Evolutionary conservation across 345 rosid genomes (phyloP).

Genomic region (Eucalyptus albens): DNA sequence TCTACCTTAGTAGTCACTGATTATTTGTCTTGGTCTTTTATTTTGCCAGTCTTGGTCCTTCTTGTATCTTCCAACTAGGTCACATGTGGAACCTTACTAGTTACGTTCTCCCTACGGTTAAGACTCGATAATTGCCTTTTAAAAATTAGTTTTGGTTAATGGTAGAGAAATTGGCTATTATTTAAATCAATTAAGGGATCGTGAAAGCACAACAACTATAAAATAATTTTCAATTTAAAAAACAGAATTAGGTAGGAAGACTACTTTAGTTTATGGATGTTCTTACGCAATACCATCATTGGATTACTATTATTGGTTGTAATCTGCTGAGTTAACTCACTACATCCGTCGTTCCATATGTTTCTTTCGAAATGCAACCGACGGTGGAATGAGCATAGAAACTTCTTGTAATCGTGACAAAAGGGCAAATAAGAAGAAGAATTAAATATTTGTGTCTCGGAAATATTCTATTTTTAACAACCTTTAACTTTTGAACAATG

Average conservation of each 20-base stretch:
- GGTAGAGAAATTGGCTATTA: neutral
- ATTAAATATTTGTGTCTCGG: neutral
- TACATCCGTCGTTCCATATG: neutral
- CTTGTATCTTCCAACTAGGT: neutral
- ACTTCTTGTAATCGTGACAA: neutral
- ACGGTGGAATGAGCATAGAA: neutral
- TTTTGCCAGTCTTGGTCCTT: neutral
- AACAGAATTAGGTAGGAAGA: neutral
- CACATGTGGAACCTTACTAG: neutral
- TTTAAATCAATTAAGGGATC: neutral
- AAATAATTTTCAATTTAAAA: neutral
- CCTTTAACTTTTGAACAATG: neutral
- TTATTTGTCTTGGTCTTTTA: neutral
- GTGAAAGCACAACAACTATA: neutral
- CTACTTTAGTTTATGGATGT: neutral
- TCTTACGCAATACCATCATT: neutral
- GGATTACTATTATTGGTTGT: neutral
- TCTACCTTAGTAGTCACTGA: neutral
- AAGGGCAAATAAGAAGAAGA: neutral
- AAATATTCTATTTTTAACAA: neutral
- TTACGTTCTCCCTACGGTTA: neutral
- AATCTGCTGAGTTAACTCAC: neutral
- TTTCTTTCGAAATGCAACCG: neutral
- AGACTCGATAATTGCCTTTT: neutral
- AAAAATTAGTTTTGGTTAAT: neutral